phyloP scores from a whole-genome alignment of 164 flowering plant species.

The grape (Vitis vinifera) region ASM3070453v1 NC_081817.1:2733501-2734000 shows the following conservation, averaged over 20 bases:
- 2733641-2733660: slow-evolving; percentile 41
- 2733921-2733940: too few species aligned
- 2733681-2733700: slow-evolving; percentile 32
- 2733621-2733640: slow-evolving; percentile 28
- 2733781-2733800: too few species aligned
- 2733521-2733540: slow-evolving; percentile 57
- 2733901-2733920: too few species aligned
- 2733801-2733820: too few species aligned
- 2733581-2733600: slow-evolving; percentile 42
- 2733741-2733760: background rate
- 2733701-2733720: slow-evolving; percentile 37
- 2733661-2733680: slow-evolving; percentile 41
- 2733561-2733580: slow-evolving; percentile 35
- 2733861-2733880: too few species aligned
- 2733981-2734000: too few species aligned
- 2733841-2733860: too few species aligned
- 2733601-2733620: slow-evolving; percentile 35
- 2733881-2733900: too few species aligned
- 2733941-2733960: too few species aligned
- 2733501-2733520: slow-evolving; percentile 48
- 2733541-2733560: slow-evolving; percentile 49
- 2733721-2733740: slow-evolving; percentile 27
- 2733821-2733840: too few species aligned
- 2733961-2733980: too few species aligned
- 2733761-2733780: too few species aligned